A percentile compares a stretch with the other conserved stretches of the same genome.
Evolutionary conservation across 352 stramenopile species (phyloP).

Genomic region (Pilasporangium apinafurcum): DNA sequence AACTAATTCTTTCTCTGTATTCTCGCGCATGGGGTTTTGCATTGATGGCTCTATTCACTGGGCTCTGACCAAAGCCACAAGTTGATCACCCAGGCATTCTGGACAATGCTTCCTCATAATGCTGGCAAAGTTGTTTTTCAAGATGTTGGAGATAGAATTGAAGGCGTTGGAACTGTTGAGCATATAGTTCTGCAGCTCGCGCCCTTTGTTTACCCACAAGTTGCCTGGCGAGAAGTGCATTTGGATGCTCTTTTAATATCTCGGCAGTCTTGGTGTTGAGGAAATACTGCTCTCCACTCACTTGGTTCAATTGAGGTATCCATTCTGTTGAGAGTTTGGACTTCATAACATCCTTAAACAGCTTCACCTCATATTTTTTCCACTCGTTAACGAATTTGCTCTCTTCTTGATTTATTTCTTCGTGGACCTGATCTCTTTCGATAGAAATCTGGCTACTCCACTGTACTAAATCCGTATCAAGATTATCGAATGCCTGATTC

Average conservation of each 20-base stretch:
- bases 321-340: conserved; percentile 24
- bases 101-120: too few relatives aligned
- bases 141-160: conserved; percentile 15
- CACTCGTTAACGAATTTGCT: conserved; percentile 17
- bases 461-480: conserved; percentile 17
- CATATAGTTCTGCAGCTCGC: conserved; percentile 16
- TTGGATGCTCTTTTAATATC: conserved; percentile 24
- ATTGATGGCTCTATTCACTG: too few relatives aligned
- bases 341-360: conserved; percentile 31
- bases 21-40: too few relatives aligned
- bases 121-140: conserved; percentile 6
- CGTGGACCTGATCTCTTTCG: conserved; percentile 11
- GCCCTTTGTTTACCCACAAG: conserved; percentile 19
- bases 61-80: too few relatives aligned
- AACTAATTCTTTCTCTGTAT: too few relatives aligned
- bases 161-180: conserved; percentile 10
- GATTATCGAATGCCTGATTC: conserved; percentile 1
- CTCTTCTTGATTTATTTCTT: conserved; percentile 16
- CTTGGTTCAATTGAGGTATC: conserved; percentile 32
- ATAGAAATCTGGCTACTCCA: conserved; percentile 23
- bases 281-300: conserved; percentile 30
- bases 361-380: conserved; percentile 22
- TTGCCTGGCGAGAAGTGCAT: conserved; percentile 18
- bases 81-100: too few relatives aligned
- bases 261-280: conserved; percentile 30